Evolutionary conservation across 148 eudicot species (phyloP), one percentile per base, ranked within the genome.

Genomic region (Persicaria maculosa): DNA sequence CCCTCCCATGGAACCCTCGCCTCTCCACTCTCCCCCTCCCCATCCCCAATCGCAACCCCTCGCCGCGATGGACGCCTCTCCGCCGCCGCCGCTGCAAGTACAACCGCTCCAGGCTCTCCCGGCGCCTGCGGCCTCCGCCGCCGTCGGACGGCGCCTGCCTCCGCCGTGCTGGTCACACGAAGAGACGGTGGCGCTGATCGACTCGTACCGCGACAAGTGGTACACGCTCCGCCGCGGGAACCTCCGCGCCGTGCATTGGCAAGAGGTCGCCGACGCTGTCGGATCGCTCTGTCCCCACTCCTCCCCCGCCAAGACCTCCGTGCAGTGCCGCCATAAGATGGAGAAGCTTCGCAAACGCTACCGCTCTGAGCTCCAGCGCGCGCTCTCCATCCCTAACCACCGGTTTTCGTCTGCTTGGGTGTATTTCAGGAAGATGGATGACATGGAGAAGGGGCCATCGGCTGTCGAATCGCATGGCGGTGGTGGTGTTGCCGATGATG

Each of bases 161-260:
- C 97, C 97, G 74, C 97, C 97, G 67, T 92, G 97, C 81, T 92
- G 97, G 97, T 87, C 97, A 0, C 96, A 90, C 59, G 97, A 92
- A 52, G 97, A 92, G 58, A 87, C 97, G 47, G 71, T 85, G 40
- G 88, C 85, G 8, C 80, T 92, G 6, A 92, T 92, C 76, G 93
- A 88, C 40, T 82, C 90, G 0, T 92, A 92, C 77, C 82, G 93
- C 15, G 88, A 88, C 14, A 87, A 88, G 31, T 92, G 96, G 96
- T 86, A 87, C 83, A 74, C 97, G 12, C 89, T 90, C 76, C 87
- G 93, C 74, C 83, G 96, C 2, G 93, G 91, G 0, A 90, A 92
- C 79, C 86, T 90, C 44, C 83, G 97, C 8, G 90, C 96, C 43
- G 77, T 80, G 16, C 96, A 92, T 78, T 92, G 97, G 97, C 88